phyloP scores from a whole-genome alignment of 305 asterid genomes.

The Fraxinus latifolia region DNA sequence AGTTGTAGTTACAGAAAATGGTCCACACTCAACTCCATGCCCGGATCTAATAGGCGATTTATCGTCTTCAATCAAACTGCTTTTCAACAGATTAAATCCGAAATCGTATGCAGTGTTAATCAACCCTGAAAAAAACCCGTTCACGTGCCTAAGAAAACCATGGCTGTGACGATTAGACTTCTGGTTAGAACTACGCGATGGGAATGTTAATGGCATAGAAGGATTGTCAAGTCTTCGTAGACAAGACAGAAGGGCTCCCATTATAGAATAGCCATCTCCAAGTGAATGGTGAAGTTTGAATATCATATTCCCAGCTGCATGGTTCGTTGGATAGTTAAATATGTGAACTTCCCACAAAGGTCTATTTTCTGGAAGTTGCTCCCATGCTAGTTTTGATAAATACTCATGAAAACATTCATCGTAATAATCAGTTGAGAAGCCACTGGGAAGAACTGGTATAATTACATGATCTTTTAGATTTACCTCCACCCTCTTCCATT shows the following conservation, averaged over 20 bases:
- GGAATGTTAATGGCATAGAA: conserved; percentile 54
- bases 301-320: conserved; percentile 41
- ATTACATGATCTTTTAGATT: conserved; percentile 40
- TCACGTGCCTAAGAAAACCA: not conserved
- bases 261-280: conserved; percentile 76
- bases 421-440: conserved; percentile 39
- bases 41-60: conserved; percentile 58
- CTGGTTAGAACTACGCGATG: conserved; percentile 25
- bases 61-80: conserved; percentile 43
- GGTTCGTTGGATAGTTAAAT: conserved; percentile 55
- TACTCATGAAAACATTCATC: conserved; percentile 55
- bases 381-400: conserved; percentile 40
- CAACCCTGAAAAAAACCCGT: conserved; percentile 27
- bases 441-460: conserved; percentile 42
- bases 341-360: conserved; percentile 75
- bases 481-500: conserved; percentile 65
- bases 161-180: not conserved
- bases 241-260: conserved; percentile 77
- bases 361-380: conserved; percentile 34
- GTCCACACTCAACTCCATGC: conserved; percentile 39
- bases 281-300: conserved; percentile 74
- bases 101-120: conserved; percentile 44
- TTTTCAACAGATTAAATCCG: conserved; percentile 48
- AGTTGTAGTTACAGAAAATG: conserved; percentile 40
- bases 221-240: conserved; percentile 61